A percentile compares a stretch with the other conserved stretches of the same genome.
Evolutionary conservation across 2,329 filamentous ascomycete genomes (phyloP).

Genomic region (Raffaelea deltoideospora): DNA sequence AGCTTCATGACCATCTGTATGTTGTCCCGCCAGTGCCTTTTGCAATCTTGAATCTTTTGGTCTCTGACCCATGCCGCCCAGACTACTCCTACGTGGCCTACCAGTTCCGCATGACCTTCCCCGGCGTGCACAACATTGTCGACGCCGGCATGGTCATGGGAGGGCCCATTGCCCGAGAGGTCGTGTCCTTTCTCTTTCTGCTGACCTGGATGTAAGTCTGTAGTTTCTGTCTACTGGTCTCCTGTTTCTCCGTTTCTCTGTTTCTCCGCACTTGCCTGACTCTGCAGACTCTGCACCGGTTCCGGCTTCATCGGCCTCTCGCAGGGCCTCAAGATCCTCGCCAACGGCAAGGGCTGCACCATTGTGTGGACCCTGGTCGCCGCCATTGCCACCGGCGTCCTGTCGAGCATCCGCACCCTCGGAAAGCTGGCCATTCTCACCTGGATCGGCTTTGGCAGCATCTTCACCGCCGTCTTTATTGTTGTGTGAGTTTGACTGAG

Average conservation of each 20-base stretch:
- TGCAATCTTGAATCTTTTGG: not conserved
- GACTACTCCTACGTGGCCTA: constrained; percentile 24
- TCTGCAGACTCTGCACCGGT: constrained; percentile 1
- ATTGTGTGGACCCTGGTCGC: constrained; percentile 41
- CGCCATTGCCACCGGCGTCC: constrained; percentile 29
- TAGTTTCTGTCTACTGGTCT: constrained; percentile 21
- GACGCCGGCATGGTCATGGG: constrained; percentile 44
- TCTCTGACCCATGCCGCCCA: constrained; percentile 7
- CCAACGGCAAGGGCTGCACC: constrained; percentile 41
- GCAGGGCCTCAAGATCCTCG: constrained; percentile 42
- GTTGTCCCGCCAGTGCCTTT: constrained; percentile 15
- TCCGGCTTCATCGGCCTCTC: constrained; percentile 4
- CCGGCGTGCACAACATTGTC: constrained; percentile 24
- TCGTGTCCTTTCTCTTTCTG: constrained; percentile 12
- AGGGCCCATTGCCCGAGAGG: constrained; percentile 32
- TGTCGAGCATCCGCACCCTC: constrained; percentile 41
- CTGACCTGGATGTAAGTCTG: constrained; percentile 2
- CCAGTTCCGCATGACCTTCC: constrained; percentile 22
- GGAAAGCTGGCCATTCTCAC: constrained; percentile 47
- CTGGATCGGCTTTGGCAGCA: constrained; percentile 42
- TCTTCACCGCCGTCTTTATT: constrained; percentile 43
- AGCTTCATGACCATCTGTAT: constrained; percentile 60
- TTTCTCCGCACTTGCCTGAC: too few relatives aligned
- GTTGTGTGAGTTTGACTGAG: constrained; percentile 25
- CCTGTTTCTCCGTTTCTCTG: too few relatives aligned